Conservation (phyloP, 306 rosid species). For the Prunus mongolica region DNA sequence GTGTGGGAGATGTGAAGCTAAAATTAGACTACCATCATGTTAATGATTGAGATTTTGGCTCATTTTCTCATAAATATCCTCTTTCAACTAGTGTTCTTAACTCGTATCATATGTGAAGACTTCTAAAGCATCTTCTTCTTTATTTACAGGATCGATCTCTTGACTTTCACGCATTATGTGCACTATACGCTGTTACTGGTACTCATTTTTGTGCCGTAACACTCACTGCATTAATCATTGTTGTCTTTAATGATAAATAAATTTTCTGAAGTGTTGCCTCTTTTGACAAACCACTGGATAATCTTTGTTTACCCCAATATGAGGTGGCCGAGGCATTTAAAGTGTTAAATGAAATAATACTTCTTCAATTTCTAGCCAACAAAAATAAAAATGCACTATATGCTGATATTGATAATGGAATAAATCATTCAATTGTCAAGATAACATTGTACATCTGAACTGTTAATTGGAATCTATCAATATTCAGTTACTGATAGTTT, state of each 20-base stretch:
- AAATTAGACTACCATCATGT: neutral
- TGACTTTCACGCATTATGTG: constrained; percentile 95
- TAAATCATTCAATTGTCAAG: neutral
- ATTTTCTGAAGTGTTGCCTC: neutral
- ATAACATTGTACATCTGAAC: neutral
- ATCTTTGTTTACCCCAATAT: neutral
- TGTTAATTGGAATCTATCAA: too few species aligned
- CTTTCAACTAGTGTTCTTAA: neutral
- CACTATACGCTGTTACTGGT: constrained; percentile 95
- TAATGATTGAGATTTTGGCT: neutral
- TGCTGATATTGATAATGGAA: neutral
- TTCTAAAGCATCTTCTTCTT: constrained; percentile 36
- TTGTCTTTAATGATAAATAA: constrained; percentile 8
- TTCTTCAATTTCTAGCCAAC: neutral
- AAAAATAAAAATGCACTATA: neutral
- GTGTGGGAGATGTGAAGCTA: neutral
- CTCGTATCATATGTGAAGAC: constrained; percentile 21
- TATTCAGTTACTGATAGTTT: too few species aligned
- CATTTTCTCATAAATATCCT: neutral
- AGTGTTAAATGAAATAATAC: neutral
- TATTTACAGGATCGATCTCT: constrained; percentile 93
- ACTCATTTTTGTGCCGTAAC: constrained; percentile 41
- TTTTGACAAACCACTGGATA: neutral
- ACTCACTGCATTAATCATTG: constrained; percentile 10
- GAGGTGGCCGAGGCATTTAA: neutral